phyloP scores from a whole-genome alignment of 805 yeast species.

The Teunomyces atbi region DNA sequence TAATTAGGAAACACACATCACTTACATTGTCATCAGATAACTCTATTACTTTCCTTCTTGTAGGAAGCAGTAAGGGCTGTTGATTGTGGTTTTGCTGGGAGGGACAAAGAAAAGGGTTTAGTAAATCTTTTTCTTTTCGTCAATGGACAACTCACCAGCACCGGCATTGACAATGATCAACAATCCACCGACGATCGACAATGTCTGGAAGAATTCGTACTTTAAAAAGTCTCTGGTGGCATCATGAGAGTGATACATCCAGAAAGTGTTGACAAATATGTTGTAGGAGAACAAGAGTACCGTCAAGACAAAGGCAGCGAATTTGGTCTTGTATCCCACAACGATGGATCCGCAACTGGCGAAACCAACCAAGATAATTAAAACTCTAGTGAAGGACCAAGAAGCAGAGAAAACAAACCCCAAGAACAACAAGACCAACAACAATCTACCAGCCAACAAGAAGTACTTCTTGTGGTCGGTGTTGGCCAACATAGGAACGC shows the following conservation, averaged over 20 bases:
- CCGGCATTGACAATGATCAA: conserved; percentile 90
- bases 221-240: conserved; percentile 84
- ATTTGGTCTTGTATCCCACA: conserved; percentile 89
- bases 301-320: conserved; percentile 73
- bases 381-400: conserved; percentile 64
- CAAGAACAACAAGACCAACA: conserved; percentile 79
- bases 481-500: conserved; percentile 65
- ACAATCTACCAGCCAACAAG: conserved; percentile 81
- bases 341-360: conserved; percentile 73
- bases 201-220: conserved; percentile 92
- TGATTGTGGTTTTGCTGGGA: too few relatives aligned
- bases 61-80: too few relatives aligned
- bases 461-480: conserved; percentile 78
- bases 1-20: neutral
- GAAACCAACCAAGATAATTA: conserved; percentile 69
- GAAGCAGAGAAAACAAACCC: conserved; percentile 77
- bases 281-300: conserved; percentile 73
- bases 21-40: neutral
- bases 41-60: too few relatives aligned
- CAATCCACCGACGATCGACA: conserved; percentile 93
- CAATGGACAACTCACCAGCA: conserved; percentile 91
- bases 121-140: conserved; percentile 92
- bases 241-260: conserved; percentile 71
- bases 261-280: conserved; percentile 78
- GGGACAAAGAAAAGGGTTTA: conserved; percentile 21